Conservation (phyloP, 2,329 filamentous ascomycete species). For the Alternaria tenuissima region DNA sequence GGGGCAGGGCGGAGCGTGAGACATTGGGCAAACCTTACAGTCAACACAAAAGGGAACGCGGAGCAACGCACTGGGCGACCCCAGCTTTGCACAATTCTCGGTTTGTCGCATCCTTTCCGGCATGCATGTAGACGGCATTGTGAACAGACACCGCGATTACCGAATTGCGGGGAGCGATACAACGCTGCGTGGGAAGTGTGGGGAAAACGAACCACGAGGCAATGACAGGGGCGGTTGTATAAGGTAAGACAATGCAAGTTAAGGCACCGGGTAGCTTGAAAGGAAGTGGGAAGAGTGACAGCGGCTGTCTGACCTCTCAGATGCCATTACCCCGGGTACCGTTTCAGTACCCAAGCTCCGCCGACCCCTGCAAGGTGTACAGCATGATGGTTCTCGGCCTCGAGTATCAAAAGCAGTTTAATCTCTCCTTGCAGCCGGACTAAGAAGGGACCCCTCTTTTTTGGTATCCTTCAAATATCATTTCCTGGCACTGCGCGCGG, state of each 20-base stretch:
- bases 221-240: conserved; percentile 15
- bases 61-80: conserved; percentile 18
- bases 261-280: conserved; percentile 33
- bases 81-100: conserved; percentile 8
- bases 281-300: conserved; percentile 29
- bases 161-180: conserved; percentile 40
- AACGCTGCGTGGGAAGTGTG: conserved; percentile 37
- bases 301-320: conserved; percentile 30
- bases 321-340: conserved; percentile 32
- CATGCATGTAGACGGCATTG: not conserved
- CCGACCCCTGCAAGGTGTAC: conserved; percentile 45
- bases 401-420: conserved; percentile 42
- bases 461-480: conserved; percentile 46
- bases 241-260: conserved; percentile 16
- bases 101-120: conserved; percentile 10
- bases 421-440: conserved; percentile 47
- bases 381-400: conserved; percentile 46
- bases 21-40: conserved; percentile 20
- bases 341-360: conserved; percentile 42
- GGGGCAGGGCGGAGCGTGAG: conserved; percentile 22
- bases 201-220: conserved; percentile 34
- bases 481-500: conserved; percentile 36
- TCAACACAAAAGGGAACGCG: conserved; percentile 21
- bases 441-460: conserved; percentile 44
- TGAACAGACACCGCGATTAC: conserved; percentile 24